Percentiles rank a stretch among this genome's conserved stretches.
Evolutionary conservation across 2,329 filamentous ascomycete species (phyloP).

Genomic region (Clonostachys chloroleuca): DNA sequence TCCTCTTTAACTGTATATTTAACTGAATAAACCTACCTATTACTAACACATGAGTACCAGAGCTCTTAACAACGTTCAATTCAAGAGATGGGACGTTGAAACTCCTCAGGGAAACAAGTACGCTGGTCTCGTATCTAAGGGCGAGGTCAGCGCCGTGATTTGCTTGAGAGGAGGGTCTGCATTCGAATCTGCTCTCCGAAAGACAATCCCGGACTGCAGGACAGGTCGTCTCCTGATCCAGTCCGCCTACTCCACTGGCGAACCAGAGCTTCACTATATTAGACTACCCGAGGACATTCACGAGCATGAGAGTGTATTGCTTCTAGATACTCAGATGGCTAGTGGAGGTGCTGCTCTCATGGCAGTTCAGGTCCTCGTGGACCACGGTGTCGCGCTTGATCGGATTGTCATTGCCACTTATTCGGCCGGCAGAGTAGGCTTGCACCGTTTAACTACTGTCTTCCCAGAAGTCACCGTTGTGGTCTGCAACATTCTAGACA

Average conservation of each 20-base stretch:
- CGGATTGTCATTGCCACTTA: conserved; percentile 92
- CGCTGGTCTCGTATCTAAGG: conserved; percentile 64
- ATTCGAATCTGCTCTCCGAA: conserved; percentile 81
- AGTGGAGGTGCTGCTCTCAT: conserved; percentile 83
- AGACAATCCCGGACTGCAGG: conserved; percentile 88
- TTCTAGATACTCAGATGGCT: conserved; percentile 93
- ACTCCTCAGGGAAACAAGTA: conserved; percentile 72
- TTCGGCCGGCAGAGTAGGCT: conserved; percentile 76
- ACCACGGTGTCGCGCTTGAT: conserved; percentile 82
- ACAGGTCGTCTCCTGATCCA: conserved; percentile 89
- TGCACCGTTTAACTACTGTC: conserved; percentile 82
- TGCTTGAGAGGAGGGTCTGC: conserved; percentile 85
- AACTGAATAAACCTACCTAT: too few species aligned
- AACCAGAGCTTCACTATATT: conserved; percentile 89
- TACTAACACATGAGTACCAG: conserved; percentile 28
- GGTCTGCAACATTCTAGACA: conserved; percentile 74
- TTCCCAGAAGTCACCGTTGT: conserved; percentile 87
- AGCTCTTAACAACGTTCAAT: conserved; percentile 73
- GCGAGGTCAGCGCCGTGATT: conserved; percentile 79
- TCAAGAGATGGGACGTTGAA: conserved; percentile 56
- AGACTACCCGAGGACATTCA: conserved; percentile 72
- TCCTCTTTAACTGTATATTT: background rate
- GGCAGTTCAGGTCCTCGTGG: conserved; percentile 92
- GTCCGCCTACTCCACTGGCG: conserved; percentile 77
- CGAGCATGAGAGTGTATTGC: conserved; percentile 73